phyloP scores from a whole-genome alignment of 2,329 filamentous ascomycete species.

The Fonsecaea nubica region DNA sequence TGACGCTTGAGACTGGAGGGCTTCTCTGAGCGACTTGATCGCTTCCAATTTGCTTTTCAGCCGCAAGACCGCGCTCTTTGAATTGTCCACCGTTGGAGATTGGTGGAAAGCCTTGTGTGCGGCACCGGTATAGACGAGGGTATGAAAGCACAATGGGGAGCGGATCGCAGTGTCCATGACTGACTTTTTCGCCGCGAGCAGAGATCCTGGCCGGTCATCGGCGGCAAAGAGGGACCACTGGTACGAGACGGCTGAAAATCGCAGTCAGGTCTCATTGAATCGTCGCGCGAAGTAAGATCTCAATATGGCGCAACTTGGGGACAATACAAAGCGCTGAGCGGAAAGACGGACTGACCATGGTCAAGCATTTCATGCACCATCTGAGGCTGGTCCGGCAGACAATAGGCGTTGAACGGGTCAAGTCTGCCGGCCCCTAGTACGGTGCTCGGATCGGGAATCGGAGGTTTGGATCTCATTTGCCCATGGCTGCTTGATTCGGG shows the following conservation, averaged over 20 bases:
- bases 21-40: constrained; percentile 4
- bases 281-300: not conserved
- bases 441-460: constrained; percentile 2
- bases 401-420: constrained; percentile 21
- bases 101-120: constrained; percentile 25
- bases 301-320: not conserved
- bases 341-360: constrained; percentile 14
- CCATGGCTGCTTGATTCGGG: not conserved
- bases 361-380: constrained; percentile 26
- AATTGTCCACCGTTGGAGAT: constrained; percentile 14
- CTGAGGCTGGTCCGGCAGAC: constrained; percentile 7
- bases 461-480: not conserved
- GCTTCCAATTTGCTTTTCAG: constrained; percentile 13
- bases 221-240: constrained; percentile 25
- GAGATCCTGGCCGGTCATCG: constrained; percentile 5
- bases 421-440: constrained; percentile 21
- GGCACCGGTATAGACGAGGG: constrained; percentile 19
- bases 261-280: not conserved
- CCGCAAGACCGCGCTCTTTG: constrained; percentile 19
- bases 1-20: constrained; percentile 8
- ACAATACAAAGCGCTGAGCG: not conserved
- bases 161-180: constrained; percentile 22
- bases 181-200: constrained; percentile 8
- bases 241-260: constrained; percentile 17
- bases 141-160: constrained; percentile 19